Evolutionary conservation across 108 stramenopile genomes (phyloP), one percentile per base, ranked within the genome.

Genomic region (Pseudonitzschia pungens): DNA sequence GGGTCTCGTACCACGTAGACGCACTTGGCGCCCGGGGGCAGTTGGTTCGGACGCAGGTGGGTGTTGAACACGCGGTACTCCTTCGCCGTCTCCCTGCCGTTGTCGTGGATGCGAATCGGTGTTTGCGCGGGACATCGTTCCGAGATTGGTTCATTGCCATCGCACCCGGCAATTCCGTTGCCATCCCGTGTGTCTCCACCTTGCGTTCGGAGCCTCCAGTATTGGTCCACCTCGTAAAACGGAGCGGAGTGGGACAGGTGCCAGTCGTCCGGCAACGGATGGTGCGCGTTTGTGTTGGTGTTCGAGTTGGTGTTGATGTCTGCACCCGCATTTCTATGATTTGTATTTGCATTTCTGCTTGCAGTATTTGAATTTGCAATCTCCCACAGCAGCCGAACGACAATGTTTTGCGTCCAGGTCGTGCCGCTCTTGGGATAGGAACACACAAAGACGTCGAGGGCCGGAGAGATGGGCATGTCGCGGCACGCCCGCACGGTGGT

Each of bases 331-430:
- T 67, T 44, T n/a, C n/a, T n/a, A n/a, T n/a, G n/a, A n/a, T n/a
- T n/a, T n/a, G n/a, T n/a, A n/a, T n/a, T n/a, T n/a, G n/a, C n/a
- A n/a, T n/a, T n/a, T n/a, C n/a, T n/a, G n/a, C n/a, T n/a, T n/a
- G n/a, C n/a, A n/a, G n/a, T n/a, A n/a, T n/a, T n/a, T n/a, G n/a
- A n/a, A 44, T 29, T 53, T 20, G 43, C 68, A 44, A 62, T 54
- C 51, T 54, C 77, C 70, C 77, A 42, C 10, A 92, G 31, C 32
- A 92, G 66, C 21, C 73, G 72, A 33, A 83, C 43, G 4, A 89
- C 81, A 72, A 89, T 86, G 68, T 81, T 79, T 65, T 92, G 91
- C 48, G 77, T 89, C 91, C 91, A 92, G 2, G 91, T 92, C 27
- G 91, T 92, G 0, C 91, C 91, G 31, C 71, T 72, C 69, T 92